Conservation (phyloP, 2,329 filamentous ascomycete genomes). For the Lizonia empirigonia region DNA sequence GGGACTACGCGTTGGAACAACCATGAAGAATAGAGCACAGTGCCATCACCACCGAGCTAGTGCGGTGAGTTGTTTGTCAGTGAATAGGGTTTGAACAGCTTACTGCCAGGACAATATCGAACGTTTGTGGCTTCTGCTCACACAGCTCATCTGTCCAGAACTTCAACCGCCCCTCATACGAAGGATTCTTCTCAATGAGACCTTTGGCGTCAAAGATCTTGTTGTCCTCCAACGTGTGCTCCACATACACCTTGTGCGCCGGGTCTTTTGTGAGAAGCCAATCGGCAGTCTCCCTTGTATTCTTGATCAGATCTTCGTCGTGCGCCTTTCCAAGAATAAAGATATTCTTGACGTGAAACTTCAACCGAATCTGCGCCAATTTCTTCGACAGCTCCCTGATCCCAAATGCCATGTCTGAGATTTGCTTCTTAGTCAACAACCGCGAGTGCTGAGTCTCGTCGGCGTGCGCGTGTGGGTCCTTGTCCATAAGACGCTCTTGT, state of each 20-base stretch:
- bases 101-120: conserved; percentile 88
- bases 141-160: conserved; percentile 88
- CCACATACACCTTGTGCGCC: conserved; percentile 78
- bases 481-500: conserved; percentile 51
- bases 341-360: conserved; percentile 79
- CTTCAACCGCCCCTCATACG: conserved; percentile 65
- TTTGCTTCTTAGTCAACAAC: conserved; percentile 91
- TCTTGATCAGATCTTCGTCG: conserved; percentile 76
- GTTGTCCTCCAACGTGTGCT: conserved; percentile 74
- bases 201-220: conserved; percentile 74
- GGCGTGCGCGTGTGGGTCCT: conserved; percentile 45
- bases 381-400: conserved; percentile 89
- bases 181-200: conserved; percentile 66
- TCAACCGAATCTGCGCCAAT: conserved; percentile 80
- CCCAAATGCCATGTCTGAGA: conserved; percentile 96
- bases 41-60: conserved; percentile 87
- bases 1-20: conserved; percentile 95
- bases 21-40: conserved; percentile 94
- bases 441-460: conserved; percentile 62
- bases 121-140: conserved; percentile 76
- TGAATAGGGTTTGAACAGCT: conserved; percentile 21
- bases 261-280: conserved; percentile 80
- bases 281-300: conserved; percentile 75
- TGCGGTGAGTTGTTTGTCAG: background rate
- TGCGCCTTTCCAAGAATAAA: conserved; percentile 93